Percentiles rank a stretch among this genome's conserved stretches.
Conservation (phyloP, 2,329 filamentous ascomycete genomes). For the Colletotrichum sublineola region DNA sequence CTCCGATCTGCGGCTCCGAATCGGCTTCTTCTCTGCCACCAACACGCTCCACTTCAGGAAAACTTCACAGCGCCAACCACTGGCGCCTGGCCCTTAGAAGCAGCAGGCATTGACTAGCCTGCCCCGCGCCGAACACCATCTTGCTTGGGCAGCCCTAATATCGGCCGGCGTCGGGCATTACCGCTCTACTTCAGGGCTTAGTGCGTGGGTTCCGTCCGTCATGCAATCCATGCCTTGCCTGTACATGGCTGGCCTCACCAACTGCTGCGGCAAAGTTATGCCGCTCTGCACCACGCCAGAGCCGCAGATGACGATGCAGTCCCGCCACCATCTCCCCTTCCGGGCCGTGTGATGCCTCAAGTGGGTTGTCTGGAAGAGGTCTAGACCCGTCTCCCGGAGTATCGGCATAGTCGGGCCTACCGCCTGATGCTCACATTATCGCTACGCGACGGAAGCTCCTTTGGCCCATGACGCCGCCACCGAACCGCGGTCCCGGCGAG, state of each 20-base stretch:
- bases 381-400: slow-evolving; percentile 23
- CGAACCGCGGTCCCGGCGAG: slow-evolving; percentile 1
- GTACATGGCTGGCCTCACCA: background rate
- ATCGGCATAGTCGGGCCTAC: slow-evolving; percentile 12
- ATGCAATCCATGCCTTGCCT: background rate
- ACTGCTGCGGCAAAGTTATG: background rate
- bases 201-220: background rate
- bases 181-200: background rate
- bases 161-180: slow-evolving; percentile 22
- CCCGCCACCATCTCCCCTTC: slow-evolving; percentile 14
- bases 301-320: slow-evolving; percentile 8
- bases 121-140: background rate
- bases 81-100: slow-evolving; percentile 13
- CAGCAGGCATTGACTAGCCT: slow-evolving; percentile 22
- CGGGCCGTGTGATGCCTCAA: slow-evolving; percentile 29
- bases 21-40: slow-evolving; percentile 25
- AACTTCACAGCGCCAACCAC: slow-evolving; percentile 10
- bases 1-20: slow-evolving; percentile 26
- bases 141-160: slow-evolving; percentile 13
- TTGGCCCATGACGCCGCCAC: slow-evolving; percentile 8
- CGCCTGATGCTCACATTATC: background rate
- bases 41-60: slow-evolving; percentile 9
- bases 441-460: slow-evolving; percentile 1
- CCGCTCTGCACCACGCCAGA: slow-evolving; percentile 16
- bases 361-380: slow-evolving; percentile 1